Conservation (phyloP, 2,329 filamentous ascomycete species). For the Purpureocillium lavendulum region DNA sequence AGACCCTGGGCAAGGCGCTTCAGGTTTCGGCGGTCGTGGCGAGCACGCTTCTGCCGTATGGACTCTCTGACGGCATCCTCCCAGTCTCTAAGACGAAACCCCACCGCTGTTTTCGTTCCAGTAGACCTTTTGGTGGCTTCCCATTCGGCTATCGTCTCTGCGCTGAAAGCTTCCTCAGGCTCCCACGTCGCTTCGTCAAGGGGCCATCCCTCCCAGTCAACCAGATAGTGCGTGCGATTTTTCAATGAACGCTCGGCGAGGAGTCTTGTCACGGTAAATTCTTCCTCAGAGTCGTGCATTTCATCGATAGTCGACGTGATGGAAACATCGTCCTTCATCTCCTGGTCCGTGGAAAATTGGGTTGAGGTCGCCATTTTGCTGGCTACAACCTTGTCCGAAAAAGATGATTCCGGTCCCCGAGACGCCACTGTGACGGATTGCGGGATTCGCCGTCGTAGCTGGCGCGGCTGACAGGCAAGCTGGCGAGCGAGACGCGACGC, state of each 20-base stretch:
- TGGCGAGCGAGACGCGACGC: too few species aligned
- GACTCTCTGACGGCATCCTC: conserved; percentile 21
- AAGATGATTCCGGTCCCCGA: too few species aligned
- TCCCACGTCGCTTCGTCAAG: conserved; percentile 40
- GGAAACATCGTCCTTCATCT: conserved; percentile 18
- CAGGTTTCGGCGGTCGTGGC: conserved; percentile 34
- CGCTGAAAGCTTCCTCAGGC: conserved; percentile 32
- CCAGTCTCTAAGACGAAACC: conserved; percentile 30
- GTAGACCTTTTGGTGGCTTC: conserved; percentile 27
- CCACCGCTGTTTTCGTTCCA: conserved; percentile 19
- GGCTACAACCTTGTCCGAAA: neutral
- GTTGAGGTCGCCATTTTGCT: neutral
- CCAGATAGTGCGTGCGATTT: conserved; percentile 20
- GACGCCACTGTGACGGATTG: too few species aligned
- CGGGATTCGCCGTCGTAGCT: too few species aligned
- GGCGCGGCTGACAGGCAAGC: too few species aligned
- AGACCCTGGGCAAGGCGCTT: conserved; percentile 31
- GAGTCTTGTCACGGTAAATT: conserved; percentile 44
- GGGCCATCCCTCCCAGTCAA: conserved; percentile 27
- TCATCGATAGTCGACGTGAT: conserved; percentile 24
- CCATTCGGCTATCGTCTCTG: conserved; percentile 34
- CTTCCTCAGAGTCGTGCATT: conserved; percentile 27
- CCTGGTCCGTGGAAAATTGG: neutral
- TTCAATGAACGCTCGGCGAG: conserved; percentile 33
- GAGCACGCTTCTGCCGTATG: conserved; percentile 19